Percentiles rank a stretch among this genome's conserved stretches.
These are phyloP conservation scores for Ceratobasidium sp. DNA, from an alignment of 1,284 basidiomycete genomes.

Conservation along the genomic window DNA sequence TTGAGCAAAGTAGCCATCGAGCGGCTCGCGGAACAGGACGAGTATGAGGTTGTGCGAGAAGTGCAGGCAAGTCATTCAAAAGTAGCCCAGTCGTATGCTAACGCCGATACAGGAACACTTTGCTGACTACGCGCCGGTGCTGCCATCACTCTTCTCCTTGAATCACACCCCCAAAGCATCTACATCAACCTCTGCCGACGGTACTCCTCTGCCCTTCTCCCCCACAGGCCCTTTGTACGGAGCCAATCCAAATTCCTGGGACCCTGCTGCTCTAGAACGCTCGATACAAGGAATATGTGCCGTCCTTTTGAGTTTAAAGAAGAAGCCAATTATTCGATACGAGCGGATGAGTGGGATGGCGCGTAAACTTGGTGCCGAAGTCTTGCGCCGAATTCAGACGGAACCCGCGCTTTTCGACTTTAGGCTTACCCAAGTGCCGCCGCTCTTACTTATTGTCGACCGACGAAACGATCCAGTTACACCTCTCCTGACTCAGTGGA, in stretches of 20 bases:
- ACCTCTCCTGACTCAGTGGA: constrained; percentile 98
- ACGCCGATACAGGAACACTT: constrained; percentile 81
- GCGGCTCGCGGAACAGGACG: constrained; percentile 90
- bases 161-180: constrained; percentile 66
- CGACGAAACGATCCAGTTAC: constrained; percentile 97
- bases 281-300: constrained; percentile 86
- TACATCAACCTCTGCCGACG: constrained; percentile 23
- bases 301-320: constrained; percentile 92
- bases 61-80: constrained; percentile 73
- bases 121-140: constrained; percentile 89
- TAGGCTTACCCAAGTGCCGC: constrained; percentile 73
- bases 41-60: constrained; percentile 95
- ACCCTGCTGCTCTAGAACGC: constrained; percentile 76
- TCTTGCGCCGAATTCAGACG: constrained; percentile 71
- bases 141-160: constrained; percentile 88
- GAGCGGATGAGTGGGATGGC: constrained; percentile 94
- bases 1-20: constrained; percentile 92
- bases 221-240: constrained; percentile 70
- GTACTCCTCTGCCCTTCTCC: constrained; percentile 46
- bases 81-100: constrained; percentile 33
- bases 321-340: constrained; percentile 93
- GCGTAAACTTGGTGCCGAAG: constrained; percentile 84
- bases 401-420: constrained; percentile 81
- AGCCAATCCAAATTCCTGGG: constrained; percentile 68
- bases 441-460: constrained; percentile 81